These are phyloP conservation scores for Hibiscus trionum DNA, from an alignment of 345 rosid genomes.

Conservation along the genomic window DNA sequence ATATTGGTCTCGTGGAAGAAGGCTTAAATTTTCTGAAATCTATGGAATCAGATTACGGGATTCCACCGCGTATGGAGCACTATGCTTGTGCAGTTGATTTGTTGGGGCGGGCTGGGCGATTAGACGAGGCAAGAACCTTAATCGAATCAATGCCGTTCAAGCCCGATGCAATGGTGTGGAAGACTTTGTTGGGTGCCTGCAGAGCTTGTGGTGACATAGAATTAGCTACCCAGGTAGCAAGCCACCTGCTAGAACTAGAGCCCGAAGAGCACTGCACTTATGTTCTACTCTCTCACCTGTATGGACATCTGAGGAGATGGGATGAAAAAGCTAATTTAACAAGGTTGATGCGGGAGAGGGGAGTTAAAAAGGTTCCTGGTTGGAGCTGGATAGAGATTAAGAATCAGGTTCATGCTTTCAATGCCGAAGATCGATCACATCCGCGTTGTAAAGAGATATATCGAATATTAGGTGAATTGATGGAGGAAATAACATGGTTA, in stretches of 20 bases:
- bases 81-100: constrained; percentile 75
- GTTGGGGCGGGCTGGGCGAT: constrained; percentile 57
- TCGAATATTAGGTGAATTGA: constrained; percentile 32
- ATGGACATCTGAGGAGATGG: constrained; percentile 57
- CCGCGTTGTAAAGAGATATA: constrained; percentile 39
- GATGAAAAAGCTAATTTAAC: constrained; percentile 49
- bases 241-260: constrained; percentile 46
- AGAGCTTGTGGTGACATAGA: constrained; percentile 58
- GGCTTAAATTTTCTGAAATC: constrained; percentile 46
- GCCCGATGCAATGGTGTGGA: constrained; percentile 69
- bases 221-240: constrained; percentile 56
- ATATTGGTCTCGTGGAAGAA: constrained; percentile 52
- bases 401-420: constrained; percentile 52
- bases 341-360: constrained; percentile 65
- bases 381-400: constrained; percentile 76
- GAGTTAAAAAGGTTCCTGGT: constrained; percentile 73
- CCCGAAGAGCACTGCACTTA: constrained; percentile 66
- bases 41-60: constrained; percentile 50
- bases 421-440: constrained; percentile 57
- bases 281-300: constrained; percentile 56
- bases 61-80: constrained; percentile 65
- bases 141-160: constrained; percentile 57
- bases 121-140: constrained; percentile 42
- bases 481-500: constrained; percentile 44
- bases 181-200: constrained; percentile 68